Conservation (phyloP, 352 stramenopile species). For the Pythium phragmitis region DNA sequence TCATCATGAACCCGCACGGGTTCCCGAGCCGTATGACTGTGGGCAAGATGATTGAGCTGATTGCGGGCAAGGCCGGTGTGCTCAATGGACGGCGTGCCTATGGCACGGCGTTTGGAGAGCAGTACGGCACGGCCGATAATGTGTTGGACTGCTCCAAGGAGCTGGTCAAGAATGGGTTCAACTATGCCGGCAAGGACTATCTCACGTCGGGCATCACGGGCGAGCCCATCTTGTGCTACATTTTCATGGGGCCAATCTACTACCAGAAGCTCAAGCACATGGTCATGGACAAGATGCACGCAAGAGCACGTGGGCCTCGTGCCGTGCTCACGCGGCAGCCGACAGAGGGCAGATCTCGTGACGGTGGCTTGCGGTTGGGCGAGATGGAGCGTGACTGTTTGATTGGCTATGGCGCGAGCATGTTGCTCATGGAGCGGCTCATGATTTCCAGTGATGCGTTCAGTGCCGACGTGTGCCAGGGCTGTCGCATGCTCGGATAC, state of each 20-base stretch:
- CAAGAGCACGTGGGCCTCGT: constrained; percentile 92
- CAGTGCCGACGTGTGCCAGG: constrained; percentile 97
- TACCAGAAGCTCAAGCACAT: constrained; percentile 99
- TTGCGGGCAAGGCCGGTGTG: constrained; percentile 97
- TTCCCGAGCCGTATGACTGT: constrained; percentile 99
- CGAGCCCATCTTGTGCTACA: constrained; percentile 97
- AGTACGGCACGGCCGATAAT: constrained; percentile 96
- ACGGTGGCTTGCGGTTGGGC: constrained; percentile 98
- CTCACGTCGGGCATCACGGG: constrained; percentile 94
- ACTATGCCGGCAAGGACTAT: constrained; percentile 99
- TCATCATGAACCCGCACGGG: constrained; percentile 99
- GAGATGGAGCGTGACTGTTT: constrained; percentile 99
- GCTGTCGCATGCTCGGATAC: constrained; percentile 97
- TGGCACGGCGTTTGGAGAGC: constrained; percentile 98
- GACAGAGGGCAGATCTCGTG: constrained; percentile 97
- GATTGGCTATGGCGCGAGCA: constrained; percentile 99
- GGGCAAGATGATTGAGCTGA: constrained; percentile 99
- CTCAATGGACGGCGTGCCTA: constrained; percentile 97
- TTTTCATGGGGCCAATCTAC: constrained; percentile 99
- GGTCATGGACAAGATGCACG: constrained; percentile 99
- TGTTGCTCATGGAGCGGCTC: constrained; percentile 99
- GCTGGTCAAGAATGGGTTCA: constrained; percentile 97
- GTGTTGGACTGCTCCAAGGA: constrained; percentile 90
- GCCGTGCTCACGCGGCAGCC: constrained; percentile 98
- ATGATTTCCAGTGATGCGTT: constrained; percentile 99